Evolutionary conservation across 2,329 filamentous ascomycete genomes (phyloP).

Genomic region (Aureobasidium pullulans): DNA sequence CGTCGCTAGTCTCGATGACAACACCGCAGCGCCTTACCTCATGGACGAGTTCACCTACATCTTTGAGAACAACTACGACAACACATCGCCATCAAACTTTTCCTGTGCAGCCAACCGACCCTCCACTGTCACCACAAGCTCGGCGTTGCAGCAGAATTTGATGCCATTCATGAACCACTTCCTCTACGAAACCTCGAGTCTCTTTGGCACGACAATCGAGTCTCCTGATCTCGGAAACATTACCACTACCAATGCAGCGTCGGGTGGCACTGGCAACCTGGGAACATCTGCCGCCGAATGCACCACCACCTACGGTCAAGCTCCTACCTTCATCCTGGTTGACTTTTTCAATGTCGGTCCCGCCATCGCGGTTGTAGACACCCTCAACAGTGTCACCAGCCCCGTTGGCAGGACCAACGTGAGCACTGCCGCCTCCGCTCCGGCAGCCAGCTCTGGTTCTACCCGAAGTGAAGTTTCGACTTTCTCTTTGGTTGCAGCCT

Average conservation of each 20-base stretch:
- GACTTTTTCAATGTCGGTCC: constrained; percentile 73
- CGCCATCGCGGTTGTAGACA: constrained; percentile 61
- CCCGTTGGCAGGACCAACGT: constrained; percentile 36
- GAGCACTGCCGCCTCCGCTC: constrained; percentile 10
- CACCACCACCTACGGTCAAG: constrained; percentile 49
- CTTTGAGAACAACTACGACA: constrained; percentile 67
- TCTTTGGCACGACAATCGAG: constrained; percentile 43
- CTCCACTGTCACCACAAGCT: constrained; percentile 36
- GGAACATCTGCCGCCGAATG: constrained; percentile 46
- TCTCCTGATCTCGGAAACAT: constrained; percentile 56
- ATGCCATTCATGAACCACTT: constrained; percentile 79
- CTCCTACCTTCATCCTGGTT: constrained; percentile 67
- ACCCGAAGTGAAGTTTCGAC: neutral
- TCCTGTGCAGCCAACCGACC: constrained; percentile 67
- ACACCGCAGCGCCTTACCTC: constrained; percentile 46
- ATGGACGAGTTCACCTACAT: constrained; percentile 58
- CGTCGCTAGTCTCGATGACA: constrained; percentile 45
- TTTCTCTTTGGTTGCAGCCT: neutral
- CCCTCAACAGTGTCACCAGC: constrained; percentile 51
- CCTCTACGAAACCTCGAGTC: constrained; percentile 51
- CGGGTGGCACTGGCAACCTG: constrained; percentile 47
- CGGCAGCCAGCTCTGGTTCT: constrained; percentile 3
- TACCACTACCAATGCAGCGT: constrained; percentile 57
- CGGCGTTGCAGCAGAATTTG: constrained; percentile 50
- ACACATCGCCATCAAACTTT: constrained; percentile 56